Base-by-base conservation (phyloP, 805 yeast genomes). In the Lachancea cidri region DNA sequence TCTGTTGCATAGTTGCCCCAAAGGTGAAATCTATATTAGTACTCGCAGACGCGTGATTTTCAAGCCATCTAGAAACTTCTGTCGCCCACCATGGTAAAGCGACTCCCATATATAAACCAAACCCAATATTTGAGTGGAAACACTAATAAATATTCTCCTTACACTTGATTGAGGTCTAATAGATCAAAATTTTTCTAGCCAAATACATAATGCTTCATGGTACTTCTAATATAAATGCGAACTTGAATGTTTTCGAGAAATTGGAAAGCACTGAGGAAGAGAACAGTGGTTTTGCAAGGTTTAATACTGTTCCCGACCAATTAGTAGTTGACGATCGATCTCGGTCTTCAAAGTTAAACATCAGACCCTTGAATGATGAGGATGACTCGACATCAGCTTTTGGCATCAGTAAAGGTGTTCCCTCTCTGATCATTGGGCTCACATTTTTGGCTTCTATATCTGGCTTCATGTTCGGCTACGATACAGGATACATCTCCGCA, bases 391-490 rank as follows among this genome's bases (percentile, higher is more conserved):
- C 76, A 3, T 64, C 69, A 31, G 52, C 71, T 47, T 65, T 71
- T 56, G 65, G 73, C 0, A 65, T 75, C 58, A 70, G 71, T 50
- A 69, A 73, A 8, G 72, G 65, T 43, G 80, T 85, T 3, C 72
- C 91, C 5, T 63, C 70, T 4, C 64, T 84, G 52, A 86, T 87
- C 34, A 66, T 87, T 16, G 64, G 76, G 17, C 64, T 87, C 37
- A 85, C 95, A 0, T 68, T 80, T 37, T 79, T 81, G 24, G 79
- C 96, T 0, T 87, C 96, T 5, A 81, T 89, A 47, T 88, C 96
- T 0, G 98, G 98, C 1, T 86, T 89, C 65, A 79, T 91, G 87
- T 91, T 91, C 65, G 98, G 98, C 50, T 91, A 91, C 57, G 98
- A 91, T 62, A 91, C 98, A 0, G 98, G 97, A 50, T 89, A 91